These are phyloP conservation scores for Scopulariopsis brevicaulis DNA, from an alignment of 2,329 filamentous ascomycete species.

Conservation along the genomic window DNA sequence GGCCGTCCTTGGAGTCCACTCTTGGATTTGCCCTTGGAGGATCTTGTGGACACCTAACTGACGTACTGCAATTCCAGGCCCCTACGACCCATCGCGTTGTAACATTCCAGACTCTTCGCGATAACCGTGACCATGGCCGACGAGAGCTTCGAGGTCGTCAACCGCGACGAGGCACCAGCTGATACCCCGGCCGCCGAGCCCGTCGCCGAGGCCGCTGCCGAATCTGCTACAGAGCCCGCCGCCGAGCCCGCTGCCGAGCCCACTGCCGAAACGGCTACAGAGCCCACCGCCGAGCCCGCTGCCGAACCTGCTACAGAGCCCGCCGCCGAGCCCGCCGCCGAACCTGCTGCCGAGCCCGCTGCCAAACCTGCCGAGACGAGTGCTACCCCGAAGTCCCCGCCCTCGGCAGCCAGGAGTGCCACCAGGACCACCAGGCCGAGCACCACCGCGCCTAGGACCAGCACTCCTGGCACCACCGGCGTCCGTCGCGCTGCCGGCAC, in stretches of 20 bases:
- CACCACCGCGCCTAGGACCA: constrained; percentile 7
- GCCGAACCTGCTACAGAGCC: constrained; percentile 18
- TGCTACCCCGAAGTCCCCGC: constrained; percentile 7
- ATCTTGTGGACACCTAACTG: neutral
- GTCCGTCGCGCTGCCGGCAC: constrained; percentile 21
- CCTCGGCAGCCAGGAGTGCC: constrained; percentile 13
- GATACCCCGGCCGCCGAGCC: constrained; percentile 9
- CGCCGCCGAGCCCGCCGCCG: constrained; percentile 13
- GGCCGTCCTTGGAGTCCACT: neutral
- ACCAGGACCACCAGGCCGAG: constrained; percentile 16
- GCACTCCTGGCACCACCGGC: constrained; percentile 15
- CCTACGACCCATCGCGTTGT: neutral
- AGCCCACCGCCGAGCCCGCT: constrained; percentile 11
- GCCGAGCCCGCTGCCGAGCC: constrained; percentile 12
- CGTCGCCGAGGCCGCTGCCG: constrained; percentile 12
- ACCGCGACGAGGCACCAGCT: constrained; percentile 25
- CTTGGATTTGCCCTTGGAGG: neutral
- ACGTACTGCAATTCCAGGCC: neutral
- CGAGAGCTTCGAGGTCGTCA: constrained; percentile 31
- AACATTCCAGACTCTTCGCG: neutral
- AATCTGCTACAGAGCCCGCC: constrained; percentile 15
- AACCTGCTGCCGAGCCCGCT: neutral
- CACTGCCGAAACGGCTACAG: constrained; percentile 10
- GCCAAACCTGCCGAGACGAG: neutral
- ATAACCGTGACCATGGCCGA: constrained; percentile 28